These are phyloP conservation scores for Eimeria acervulina DNA, from an alignment of 169 alveolate species.

Conservation along the genomic window DNA sequence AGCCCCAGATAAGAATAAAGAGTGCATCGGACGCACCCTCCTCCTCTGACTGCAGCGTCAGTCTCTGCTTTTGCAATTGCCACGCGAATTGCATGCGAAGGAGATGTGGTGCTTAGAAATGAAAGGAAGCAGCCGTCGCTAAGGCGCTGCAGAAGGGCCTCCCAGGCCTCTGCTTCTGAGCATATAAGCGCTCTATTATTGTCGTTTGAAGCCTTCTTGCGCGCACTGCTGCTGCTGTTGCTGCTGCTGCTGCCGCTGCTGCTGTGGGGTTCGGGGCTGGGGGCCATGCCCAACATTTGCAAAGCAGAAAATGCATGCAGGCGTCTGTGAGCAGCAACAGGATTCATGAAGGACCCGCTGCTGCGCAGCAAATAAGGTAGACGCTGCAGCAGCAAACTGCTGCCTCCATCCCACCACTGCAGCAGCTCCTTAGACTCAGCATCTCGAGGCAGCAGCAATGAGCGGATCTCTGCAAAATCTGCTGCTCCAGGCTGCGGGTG, in stretches of 20 bases:
- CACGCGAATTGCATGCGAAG: background rate
- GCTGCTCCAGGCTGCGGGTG: constrained; percentile 28
- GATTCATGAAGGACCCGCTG: constrained; percentile 16
- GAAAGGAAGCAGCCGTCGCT: constrained; percentile 24
- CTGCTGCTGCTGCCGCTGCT: background rate
- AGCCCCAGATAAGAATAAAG: too few species aligned
- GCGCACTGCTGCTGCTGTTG: background rate
- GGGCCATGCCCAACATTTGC: constrained; percentile 17
- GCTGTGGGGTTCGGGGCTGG: background rate
- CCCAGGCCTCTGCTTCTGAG: constrained; percentile 40
- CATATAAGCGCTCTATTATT: background rate
- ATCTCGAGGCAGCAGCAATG: constrained; percentile 9
- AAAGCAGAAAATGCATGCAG: constrained; percentile 43
- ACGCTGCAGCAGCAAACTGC: constrained; percentile 49
- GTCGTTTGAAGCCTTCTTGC: background rate
- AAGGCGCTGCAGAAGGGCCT: background rate
- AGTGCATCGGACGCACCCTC: background rate
- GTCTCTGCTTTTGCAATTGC: constrained; percentile 19
- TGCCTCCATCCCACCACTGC: constrained; percentile 79
- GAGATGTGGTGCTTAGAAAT: constrained; percentile 2
- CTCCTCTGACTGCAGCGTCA: constrained; percentile 30
- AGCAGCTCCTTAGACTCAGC: constrained; percentile 20
- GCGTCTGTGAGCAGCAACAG: constrained; percentile 11
- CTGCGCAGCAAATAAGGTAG: constrained; percentile 65
- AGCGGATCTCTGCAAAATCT: background rate